Conservation (phyloP, 495 filamentous ascomycete genomes). For the Evansstolkia leycettana region DNA sequence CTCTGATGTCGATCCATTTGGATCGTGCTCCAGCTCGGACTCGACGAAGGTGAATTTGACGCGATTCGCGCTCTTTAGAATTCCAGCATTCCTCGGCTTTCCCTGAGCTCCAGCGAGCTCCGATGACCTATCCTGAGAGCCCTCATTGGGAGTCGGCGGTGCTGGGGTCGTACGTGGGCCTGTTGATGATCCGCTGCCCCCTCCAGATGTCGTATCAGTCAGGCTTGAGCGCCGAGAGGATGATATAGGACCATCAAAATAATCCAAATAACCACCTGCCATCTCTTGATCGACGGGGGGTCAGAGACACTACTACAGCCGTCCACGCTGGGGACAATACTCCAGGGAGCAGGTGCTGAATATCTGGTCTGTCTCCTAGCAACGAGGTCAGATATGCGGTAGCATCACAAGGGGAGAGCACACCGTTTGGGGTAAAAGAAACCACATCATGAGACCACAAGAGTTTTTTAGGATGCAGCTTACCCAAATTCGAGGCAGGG, state of each 20-base stretch:
- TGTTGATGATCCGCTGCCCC: conserved; percentile 12
- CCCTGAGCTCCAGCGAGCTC: conserved; percentile 16
- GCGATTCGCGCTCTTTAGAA: conserved; percentile 27
- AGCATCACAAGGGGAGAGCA: background rate
- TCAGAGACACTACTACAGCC: too few species aligned
- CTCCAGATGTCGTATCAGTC: conserved; percentile 14
- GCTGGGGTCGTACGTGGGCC: conserved; percentile 17
- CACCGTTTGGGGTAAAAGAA: background rate
- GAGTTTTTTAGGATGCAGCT: background rate
- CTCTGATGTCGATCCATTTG: conserved; percentile 15
- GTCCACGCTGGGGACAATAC: too few species aligned
- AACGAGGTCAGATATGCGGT: background rate
- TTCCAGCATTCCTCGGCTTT: conserved; percentile 31
- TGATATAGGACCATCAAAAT: conserved; percentile 25
- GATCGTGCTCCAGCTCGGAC: conserved; percentile 10
- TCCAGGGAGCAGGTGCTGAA: too few species aligned
- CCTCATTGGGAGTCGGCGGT: conserved; percentile 12
- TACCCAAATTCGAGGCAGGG: background rate
- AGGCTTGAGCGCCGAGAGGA: conserved; percentile 19
- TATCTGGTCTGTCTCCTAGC: background rate
- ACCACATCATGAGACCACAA: background rate
- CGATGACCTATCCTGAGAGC: conserved; percentile 5
- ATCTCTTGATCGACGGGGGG: conserved; percentile 10
- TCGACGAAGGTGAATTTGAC: conserved; percentile 22
- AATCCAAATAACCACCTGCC: conserved; percentile 32